Evolutionary conservation across 164 flowering plant species (phyloP), one percentile per base, ranked within the genome.

Genomic region (Liquidambar formosana): DNA sequence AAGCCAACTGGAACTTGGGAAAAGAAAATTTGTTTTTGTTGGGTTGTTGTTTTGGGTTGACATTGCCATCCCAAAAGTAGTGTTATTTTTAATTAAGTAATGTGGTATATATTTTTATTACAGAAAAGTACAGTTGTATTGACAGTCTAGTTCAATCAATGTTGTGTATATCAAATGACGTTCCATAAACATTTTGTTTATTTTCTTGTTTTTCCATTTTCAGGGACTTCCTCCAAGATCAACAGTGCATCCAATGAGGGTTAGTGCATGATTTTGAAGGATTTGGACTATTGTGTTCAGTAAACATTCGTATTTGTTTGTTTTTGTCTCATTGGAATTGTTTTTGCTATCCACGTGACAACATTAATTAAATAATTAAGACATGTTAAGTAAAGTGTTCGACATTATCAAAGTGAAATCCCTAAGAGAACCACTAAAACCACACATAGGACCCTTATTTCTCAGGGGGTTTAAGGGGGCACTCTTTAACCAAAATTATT

Each of bases 221-320:
- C 96, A 96, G 99, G 99, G 95, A n/a, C 85, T 89, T 71, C 99
- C 99, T 72, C 99, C 99, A 70, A 85, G 98, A 82, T 88, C 99
- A 38, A 71, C 90, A 6, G 99, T 96, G 64, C 98, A 96, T 82
- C 99, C 99, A 51, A 96, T 96, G 99, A 88, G 99, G 86, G 99
- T 96, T 66, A 86, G 97, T 88, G 64, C 78, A 62, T 77, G 64
- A 62, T 69, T 47, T 80, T 63, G 54, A 56, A 33, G 66, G 11
- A 57, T 43, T 57, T 63, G 13, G 9, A 18, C 26, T 43, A 43
- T 0, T 44, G 51, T 54, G n/a, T 53, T 19, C 28, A 57, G 22
- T 63, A n/a, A 13, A 48, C 41, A 25, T 33, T 33, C 6, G 2
- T 2, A 12, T 57, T 10, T 26, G n/a, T n/a, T 22, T 16, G n/a